phyloP scores from a whole-genome alignment of 2,329 filamentous ascomycete species.

The Penicillium capsulatum region DNA sequence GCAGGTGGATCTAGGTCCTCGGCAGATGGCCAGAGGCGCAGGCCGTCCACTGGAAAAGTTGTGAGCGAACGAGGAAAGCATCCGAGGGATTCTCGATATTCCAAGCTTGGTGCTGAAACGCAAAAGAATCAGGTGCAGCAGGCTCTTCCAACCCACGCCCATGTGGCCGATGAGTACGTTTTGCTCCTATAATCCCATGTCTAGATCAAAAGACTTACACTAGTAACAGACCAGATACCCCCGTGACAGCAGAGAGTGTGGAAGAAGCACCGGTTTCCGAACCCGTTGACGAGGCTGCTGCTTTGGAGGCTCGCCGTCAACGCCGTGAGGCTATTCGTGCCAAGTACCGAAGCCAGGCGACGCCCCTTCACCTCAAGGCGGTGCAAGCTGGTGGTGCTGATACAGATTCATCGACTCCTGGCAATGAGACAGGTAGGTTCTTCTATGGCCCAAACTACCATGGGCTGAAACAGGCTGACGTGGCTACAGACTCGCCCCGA shows the following conservation, averaged over 20 bases:
- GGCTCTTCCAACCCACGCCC: constrained; percentile 41
- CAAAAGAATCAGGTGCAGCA: constrained; percentile 56
- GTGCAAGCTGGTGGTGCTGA: constrained; percentile 59
- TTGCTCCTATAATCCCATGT: neutral
- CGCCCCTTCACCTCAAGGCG: constrained; percentile 71
- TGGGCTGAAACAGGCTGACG: constrained; percentile 7
- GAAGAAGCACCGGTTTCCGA: constrained; percentile 48
- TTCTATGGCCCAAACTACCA: neutral
- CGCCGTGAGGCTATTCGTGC: constrained; percentile 79
- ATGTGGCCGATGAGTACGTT: constrained; percentile 43
- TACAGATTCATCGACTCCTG: constrained; percentile 50
- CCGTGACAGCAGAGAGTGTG: constrained; percentile 12
- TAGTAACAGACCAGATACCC: constrained; percentile 15
- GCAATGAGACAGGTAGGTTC: constrained; percentile 46
- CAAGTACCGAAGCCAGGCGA: constrained; percentile 68
- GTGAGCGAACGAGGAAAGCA: constrained; percentile 61
- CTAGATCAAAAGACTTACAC: constrained; percentile 12
- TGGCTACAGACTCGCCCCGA: constrained; percentile 28
- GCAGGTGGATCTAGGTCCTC: constrained; percentile 25
- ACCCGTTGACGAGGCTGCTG: constrained; percentile 71
- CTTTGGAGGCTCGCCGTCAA: constrained; percentile 80
- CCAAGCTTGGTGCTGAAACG: constrained; percentile 65
- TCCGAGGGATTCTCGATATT: constrained; percentile 56
- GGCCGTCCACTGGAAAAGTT: constrained; percentile 55
- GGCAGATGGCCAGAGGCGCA: constrained; percentile 44